Conservation (phyloP, 441 rosid species). For the Flueggea neowawraea region DNA sequence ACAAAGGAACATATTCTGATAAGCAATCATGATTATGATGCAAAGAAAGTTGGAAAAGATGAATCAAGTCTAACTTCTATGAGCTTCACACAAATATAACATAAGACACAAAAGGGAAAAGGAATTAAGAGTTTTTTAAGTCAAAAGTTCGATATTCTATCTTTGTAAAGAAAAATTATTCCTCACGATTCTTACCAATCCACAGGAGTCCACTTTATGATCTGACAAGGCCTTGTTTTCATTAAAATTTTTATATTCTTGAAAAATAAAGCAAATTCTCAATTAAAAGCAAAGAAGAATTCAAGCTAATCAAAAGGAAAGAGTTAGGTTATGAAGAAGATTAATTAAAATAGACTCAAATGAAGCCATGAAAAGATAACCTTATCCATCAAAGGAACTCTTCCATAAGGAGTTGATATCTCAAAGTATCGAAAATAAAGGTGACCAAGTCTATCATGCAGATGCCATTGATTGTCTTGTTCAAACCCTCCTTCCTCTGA, state of each 20-base stretch:
- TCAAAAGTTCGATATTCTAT: not conserved
- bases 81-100: not conserved
- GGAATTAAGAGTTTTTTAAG: slow-evolving; percentile 26
- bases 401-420: slow-evolving; percentile 84
- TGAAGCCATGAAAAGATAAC: slow-evolving; percentile 22
- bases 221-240: too few relatives aligned
- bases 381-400: slow-evolving; percentile 99
- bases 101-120: not conserved
- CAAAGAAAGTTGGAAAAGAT: too few relatives aligned
- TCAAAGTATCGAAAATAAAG: slow-evolving; percentile 81
- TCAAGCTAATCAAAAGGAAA: too few relatives aligned
- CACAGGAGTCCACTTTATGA: too few relatives aligned
- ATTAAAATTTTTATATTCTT: too few relatives aligned
- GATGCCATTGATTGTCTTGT: slow-evolving; percentile 49
- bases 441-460: slow-evolving; percentile 72
- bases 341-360: not conserved
- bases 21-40: too few relatives aligned
- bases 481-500: slow-evolving; percentile 88
- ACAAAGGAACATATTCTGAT: too few relatives aligned
- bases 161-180: slow-evolving; percentile 28
- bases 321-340: not conserved
- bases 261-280: too few relatives aligned
- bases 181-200: slow-evolving; percentile 14
- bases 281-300: too few relatives aligned
- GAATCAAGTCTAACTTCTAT: too few relatives aligned